Evolutionary conservation across 1,284 basidiomycete genomes (phyloP).

Genomic region (Cystobasidiaceae sp.): DNA sequence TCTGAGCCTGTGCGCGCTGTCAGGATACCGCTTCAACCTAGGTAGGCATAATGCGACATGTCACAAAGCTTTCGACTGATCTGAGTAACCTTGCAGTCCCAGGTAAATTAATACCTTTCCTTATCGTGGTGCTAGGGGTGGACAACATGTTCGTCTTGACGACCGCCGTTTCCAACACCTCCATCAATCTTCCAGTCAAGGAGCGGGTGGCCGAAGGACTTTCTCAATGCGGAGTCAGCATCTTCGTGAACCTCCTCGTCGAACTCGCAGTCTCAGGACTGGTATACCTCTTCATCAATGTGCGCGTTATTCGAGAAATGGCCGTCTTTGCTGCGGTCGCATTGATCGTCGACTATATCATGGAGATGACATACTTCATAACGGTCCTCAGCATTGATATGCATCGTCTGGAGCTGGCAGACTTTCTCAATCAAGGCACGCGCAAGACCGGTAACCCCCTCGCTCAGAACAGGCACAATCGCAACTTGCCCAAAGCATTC

Average conservation of each 20-base stretch:
- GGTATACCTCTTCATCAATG: conserved; percentile 43
- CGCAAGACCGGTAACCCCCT: neutral
- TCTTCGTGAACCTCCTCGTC: conserved; percentile 81
- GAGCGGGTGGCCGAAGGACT: conserved; percentile 86
- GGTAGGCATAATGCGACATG: neutral
- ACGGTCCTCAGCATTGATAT: conserved; percentile 86
- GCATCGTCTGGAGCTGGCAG: conserved; percentile 78
- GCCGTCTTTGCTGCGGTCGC: conserved; percentile 91
- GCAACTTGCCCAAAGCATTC: neutral
- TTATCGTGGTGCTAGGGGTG: conserved; percentile 90
- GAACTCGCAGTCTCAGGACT: conserved; percentile 73
- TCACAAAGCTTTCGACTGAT: conserved; percentile 35
- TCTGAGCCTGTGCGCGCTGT: conserved; percentile 79
- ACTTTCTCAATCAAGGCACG: conserved; percentile 54
- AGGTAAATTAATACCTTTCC: conserved; percentile 71
- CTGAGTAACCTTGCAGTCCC: conserved; percentile 40
- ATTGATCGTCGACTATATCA: conserved; percentile 90
- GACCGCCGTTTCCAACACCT: conserved; percentile 81
- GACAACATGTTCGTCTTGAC: conserved; percentile 96
- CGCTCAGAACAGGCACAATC: neutral
- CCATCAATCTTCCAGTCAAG: conserved; percentile 82
- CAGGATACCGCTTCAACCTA: conserved; percentile 71
- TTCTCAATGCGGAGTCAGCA: conserved; percentile 78
- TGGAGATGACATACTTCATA: conserved; percentile 86
- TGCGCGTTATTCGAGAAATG: conserved; percentile 74